These are phyloP conservation scores for Cubamyces lactineus DNA, from an alignment of 768 basidiomycete genomes.

Conservation along the genomic window DNA sequence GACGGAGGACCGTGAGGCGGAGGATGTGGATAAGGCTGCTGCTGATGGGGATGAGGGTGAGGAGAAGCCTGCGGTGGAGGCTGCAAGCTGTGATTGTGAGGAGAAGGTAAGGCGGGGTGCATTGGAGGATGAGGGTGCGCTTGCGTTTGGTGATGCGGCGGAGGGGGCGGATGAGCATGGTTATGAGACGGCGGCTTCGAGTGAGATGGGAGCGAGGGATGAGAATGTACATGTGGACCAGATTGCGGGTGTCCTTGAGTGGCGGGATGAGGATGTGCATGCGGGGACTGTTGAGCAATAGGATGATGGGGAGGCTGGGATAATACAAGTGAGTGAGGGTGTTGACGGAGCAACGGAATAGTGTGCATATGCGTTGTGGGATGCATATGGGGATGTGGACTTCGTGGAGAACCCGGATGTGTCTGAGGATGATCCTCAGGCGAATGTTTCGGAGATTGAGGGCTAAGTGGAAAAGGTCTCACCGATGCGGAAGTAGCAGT, in stretches of 20 bases:
- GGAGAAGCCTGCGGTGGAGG: neutral
- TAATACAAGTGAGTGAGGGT: slow-evolving; percentile 1
- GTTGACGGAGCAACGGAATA: neutral
- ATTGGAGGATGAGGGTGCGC: neutral
- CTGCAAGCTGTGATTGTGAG: neutral
- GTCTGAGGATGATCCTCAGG: slow-evolving; percentile 14
- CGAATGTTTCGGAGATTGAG: neutral
- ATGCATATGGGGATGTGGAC: slow-evolving; percentile 2
- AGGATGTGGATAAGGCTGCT: slow-evolving; percentile 4
- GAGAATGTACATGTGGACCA: slow-evolving; percentile 1
- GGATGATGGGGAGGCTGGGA: slow-evolving; percentile 13
- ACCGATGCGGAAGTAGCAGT: slow-evolving; percentile 17
- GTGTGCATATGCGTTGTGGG: neutral
- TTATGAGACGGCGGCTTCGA: slow-evolving; percentile 4
- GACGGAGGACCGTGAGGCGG: slow-evolving; percentile 11
- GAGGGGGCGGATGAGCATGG: slow-evolving; percentile 4
- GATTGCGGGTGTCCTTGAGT: neutral
- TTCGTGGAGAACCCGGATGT: slow-evolving; percentile 2
- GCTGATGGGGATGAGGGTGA: slow-evolving; percentile 8
- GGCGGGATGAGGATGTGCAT: neutral
- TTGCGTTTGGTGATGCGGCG: neutral
- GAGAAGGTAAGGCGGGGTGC: neutral
- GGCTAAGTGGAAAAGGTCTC: neutral
- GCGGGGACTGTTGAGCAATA: neutral
- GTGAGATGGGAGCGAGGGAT: slow-evolving; percentile 2